Evolutionary conservation across 208 protist genomes (phyloP).

Genomic region (Trichomonas gallinae): DNA sequence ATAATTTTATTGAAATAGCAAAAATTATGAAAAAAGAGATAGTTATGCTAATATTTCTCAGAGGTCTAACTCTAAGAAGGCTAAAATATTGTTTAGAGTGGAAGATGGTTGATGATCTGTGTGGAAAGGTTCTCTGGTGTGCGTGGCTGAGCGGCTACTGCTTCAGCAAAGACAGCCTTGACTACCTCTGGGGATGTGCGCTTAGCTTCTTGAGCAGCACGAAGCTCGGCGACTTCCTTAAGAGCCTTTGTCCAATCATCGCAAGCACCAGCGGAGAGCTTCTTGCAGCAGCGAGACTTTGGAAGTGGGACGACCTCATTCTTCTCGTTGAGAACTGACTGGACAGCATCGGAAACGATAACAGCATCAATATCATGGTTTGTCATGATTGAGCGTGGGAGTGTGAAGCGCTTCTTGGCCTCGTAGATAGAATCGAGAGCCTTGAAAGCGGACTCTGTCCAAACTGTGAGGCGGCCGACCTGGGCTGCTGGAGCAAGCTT

Average conservation of each 20-base stretch:
- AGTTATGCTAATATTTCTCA: background rate
- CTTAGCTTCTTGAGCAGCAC: background rate
- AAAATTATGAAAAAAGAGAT: no score
- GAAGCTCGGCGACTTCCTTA: background rate
- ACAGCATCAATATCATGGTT: slow-evolving; percentile 66
- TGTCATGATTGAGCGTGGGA: slow-evolving; percentile 57
- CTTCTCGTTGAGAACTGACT: slow-evolving; percentile 25
- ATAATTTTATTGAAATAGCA: no score
- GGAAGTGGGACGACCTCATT: background rate
- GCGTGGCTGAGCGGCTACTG: background rate
- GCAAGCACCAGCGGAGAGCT: background rate
- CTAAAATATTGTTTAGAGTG: background rate
- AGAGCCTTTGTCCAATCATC: background rate
- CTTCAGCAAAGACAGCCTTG: background rate
- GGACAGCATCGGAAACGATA: slow-evolving; percentile 67
- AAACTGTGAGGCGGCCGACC: slow-evolving; percentile 94
- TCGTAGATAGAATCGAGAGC: slow-evolving; percentile 86
- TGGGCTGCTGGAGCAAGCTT: slow-evolving; percentile 95
- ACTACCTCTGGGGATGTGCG: background rate
- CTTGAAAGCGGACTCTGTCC: slow-evolving; percentile 89
- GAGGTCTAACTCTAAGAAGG: background rate
- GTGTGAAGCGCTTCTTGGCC: slow-evolving; percentile 61
- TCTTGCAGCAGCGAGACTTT: background rate
- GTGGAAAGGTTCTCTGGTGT: background rate
- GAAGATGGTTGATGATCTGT: background rate